Base-by-base conservation (phyloP, 2,329 filamentous ascomycete genomes). In the Aureobasidium sp. region DNA sequence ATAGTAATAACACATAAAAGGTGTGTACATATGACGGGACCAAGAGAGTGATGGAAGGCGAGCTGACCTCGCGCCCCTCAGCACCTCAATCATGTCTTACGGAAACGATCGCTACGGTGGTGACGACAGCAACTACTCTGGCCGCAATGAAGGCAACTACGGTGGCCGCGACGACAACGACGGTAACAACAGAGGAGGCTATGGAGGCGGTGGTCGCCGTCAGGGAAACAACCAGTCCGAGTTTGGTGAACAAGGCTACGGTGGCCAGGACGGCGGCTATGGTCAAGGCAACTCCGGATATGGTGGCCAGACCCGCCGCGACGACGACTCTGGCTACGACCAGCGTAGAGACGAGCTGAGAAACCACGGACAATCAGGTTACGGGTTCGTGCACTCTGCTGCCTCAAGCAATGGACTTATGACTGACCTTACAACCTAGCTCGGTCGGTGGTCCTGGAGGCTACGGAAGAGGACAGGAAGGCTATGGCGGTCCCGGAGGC, bases 81-180 rank as follows among this genome's bases (percentile, higher is more conserved):
- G 57, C 13, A 59, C 27, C 29, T 16, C 36, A 36, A 69, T 42
- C 62, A 73, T 73, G 71, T 71, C 71, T 54, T 72, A 71, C 65
- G 67, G 69, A 67, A 68, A 72, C 60, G 66, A 65, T 30, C 65
- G 69, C 64, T 63, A 64, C 61, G 65, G 64, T 47, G 61, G 53
- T 63, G 68, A 66, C 57, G 67, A 69, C 66, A 66, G 72, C 59
- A 66, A 64, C 49, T 66, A 69, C 65, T 30, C 27, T 15, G 21
- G 45, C 27, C 45, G 62, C 63, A 65, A 52, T 59, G 67, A 70
- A 65, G 67, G 72, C 55, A 66, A 63, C 53, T 65, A 47, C 25
- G 44, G 27, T 29, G 68, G 66, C 25, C 52, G 30, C 49, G 63
- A 49, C 36, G 30, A 44, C 11, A 54, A 61, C 30, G 49, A 59